Evolutionary conservation across 2,329 filamentous ascomycete genomes (phyloP), one percentile per base, ranked within the genome.

Genomic region (Colletotrichum costaricense): DNA sequence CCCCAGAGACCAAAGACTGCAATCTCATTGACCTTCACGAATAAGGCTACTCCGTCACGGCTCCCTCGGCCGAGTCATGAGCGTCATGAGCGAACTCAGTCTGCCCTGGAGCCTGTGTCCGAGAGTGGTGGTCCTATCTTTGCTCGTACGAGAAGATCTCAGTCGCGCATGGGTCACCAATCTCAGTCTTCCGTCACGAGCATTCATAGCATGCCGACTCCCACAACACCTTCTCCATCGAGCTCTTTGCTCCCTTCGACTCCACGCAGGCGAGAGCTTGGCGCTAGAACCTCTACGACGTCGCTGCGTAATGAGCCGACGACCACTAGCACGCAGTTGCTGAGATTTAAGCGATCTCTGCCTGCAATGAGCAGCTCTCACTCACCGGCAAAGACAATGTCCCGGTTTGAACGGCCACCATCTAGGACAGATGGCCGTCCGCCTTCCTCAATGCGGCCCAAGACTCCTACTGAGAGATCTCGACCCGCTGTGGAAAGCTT

Each of bases 11-110:
- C 90, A 24, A 93, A 92, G 80, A 91, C 94, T 22, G 92, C 94
- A 12, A 93, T 97, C 33, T 96, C 95, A 14, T 87, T 98, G 74
- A 98, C 95, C 7, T 98, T 98, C 80, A 97, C 94, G 60, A 97
- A 94, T 82, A 95, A 95, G 79, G 85, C 89, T n/a, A 79, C 86
- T 28, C 84, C 80, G 35, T 97, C 95, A 42, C 92, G 95, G 69
- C 93, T 98, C 73, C 95, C 96, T 49, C 91, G 95, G 64, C 93
- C 95, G 46, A 88, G 87, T 73, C 92, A 94, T 81, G 93, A 73
- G 56, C 56, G 71, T 74, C 92, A 94, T 81, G 93, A 73, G 49
- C 56, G 71, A 35, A 90, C 92, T 5, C 90, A 91, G 76, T 93
- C 93, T 12, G 92, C 93, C 22, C 88, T 98, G n/a, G 96, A 97